Evolutionary conservation across 2,329 filamentous ascomycete genomes (phyloP), one percentile per base, ranked within the genome.

Genomic region (Arthrobotrys entomopaga): DNA sequence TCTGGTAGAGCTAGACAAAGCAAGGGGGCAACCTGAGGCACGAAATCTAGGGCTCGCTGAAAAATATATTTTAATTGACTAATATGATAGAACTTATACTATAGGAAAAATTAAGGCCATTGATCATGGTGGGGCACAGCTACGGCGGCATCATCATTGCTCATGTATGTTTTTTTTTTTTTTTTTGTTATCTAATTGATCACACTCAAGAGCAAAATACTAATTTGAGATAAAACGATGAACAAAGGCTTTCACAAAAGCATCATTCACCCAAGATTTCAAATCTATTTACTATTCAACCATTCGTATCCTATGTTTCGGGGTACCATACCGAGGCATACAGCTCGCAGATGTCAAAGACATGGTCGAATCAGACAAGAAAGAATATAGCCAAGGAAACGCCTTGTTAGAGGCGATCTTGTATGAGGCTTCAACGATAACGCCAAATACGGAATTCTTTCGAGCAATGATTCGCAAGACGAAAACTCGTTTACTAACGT

Each of bases 1-100:
- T 6, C 61, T 77, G 11, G 58, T 69, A n/a, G 73, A 78, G 26
- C 57, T 78, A 6, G 20, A 42, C 1, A 78, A 76, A 52, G 59
- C 76, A 13, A 58, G 77, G 20, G 40, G 16, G 5, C 59, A 43
- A 11, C n/a, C 49, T 15, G 60, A 71, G 52, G 76, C 77, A 1
- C 7, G 29, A 34, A 34, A 6, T 3, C 10, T 6, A 34, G 10
- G 10, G 29, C 29, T 2, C 10, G 29, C 29, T 2, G 24, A 34
- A 34, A 34, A 34, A 1, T 34, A 6, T 34, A 34, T 34, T 34
- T 6, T 8, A 6, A 2, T 34, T 34, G 2, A 10, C 29, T 34
- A 34, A 34, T 10, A 34, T 34, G 2, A 8, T 46, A 16, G 2
- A 1, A 13, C 42, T 46, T 1, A 10, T 24, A n/a, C 20, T 22